Evolutionary conservation across 345 rosid species (phyloP).

Genomic region (Brassica juncea): DNA sequence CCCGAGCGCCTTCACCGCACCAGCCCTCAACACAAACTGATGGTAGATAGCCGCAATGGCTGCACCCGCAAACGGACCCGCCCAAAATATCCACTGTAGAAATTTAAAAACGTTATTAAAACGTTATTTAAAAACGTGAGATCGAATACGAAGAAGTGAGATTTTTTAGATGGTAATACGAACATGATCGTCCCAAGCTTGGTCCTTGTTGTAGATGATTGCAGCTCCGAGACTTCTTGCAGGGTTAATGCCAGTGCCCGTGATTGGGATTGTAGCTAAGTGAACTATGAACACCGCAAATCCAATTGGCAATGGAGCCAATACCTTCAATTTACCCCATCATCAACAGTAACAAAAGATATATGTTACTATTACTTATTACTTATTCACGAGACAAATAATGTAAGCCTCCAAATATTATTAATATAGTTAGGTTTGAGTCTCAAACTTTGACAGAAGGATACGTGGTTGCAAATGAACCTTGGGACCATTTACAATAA

Average conservation of each 20-base stretch:
- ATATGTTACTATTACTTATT: conserved; percentile 14
- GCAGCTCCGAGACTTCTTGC: conserved; percentile 98
- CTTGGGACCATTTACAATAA: conserved; percentile 26
- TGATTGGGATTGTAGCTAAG: conserved; percentile 85
- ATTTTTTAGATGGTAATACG: conserved; percentile 4
- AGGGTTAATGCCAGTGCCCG: conserved; percentile 98
- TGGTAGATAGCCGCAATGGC: conserved; percentile 66
- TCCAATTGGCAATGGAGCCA: conserved; percentile 97
- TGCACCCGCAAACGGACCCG: conserved; percentile 71
- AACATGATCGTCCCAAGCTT: conserved; percentile 96
- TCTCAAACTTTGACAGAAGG: conserved; percentile 8
- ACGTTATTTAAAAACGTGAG: not conserved
- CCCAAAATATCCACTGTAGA: conserved; percentile 74
- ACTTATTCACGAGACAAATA: conserved; percentile 17
- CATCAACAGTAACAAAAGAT: not conserved
- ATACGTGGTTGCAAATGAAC: conserved; percentile 28
- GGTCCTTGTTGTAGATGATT: conserved; percentile 64
- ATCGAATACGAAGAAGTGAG: not conserved
- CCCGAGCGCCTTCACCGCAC: conserved; percentile 53
- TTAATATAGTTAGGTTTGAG: not conserved
- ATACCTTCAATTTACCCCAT: conserved; percentile 49
- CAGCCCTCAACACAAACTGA: conserved; percentile 62
- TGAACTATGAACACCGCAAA: conserved; percentile 97
- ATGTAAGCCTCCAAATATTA: not conserved
- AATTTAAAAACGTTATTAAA: not conserved